Evolutionary conservation across 345 rosid species (phyloP).

Genomic region (Gossypium rotundifolium): DNA sequence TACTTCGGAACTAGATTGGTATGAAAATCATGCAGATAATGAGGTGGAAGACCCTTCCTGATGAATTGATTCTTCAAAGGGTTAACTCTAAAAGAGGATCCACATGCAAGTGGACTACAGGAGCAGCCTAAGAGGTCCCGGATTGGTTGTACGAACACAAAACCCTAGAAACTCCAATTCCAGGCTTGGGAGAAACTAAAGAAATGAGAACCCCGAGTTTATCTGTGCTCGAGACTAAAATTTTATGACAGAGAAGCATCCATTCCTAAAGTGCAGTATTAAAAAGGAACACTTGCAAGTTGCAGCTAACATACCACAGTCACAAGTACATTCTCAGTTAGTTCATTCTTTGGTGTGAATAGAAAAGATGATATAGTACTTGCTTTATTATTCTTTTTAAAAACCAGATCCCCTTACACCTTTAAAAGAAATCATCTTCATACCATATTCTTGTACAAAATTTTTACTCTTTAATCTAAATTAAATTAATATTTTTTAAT

Average conservation of each 20-base stretch:
- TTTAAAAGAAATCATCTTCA: too few relatives aligned
- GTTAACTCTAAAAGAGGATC: neutral
- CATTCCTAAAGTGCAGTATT: neutral
- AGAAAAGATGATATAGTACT: slow-evolving; percentile 30
- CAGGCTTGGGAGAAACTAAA: slow-evolving; percentile 64
- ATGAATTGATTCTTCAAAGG: slow-evolving; percentile 37
- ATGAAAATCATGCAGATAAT: slow-evolving; percentile 25
- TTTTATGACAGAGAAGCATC: neutral
- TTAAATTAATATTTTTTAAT: too few relatives aligned
- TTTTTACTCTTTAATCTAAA: too few relatives aligned
- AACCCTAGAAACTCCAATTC: slow-evolving; percentile 74
- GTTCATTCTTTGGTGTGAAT: slow-evolving; percentile 37
- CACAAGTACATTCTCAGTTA: slow-evolving; percentile 8
- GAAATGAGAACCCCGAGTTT: slow-evolving; percentile 6
- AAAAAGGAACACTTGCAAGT: slow-evolving; percentile 19
- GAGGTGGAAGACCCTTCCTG: slow-evolving; percentile 31
- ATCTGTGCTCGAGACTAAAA: neutral
- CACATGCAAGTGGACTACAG: slow-evolving; percentile 80
- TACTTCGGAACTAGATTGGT: slow-evolving; percentile 23
- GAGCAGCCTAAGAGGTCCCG: slow-evolving; percentile 78
- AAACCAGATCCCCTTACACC: neutral
- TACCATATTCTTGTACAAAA: too few relatives aligned
- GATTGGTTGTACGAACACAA: slow-evolving; percentile 74
- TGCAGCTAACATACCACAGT: slow-evolving; percentile 14
- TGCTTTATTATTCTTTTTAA: slow-evolving; percentile 30